Conservation (phyloP, 495 filamentous ascomycete species). For the Talaromyces thailandensis region DNA sequence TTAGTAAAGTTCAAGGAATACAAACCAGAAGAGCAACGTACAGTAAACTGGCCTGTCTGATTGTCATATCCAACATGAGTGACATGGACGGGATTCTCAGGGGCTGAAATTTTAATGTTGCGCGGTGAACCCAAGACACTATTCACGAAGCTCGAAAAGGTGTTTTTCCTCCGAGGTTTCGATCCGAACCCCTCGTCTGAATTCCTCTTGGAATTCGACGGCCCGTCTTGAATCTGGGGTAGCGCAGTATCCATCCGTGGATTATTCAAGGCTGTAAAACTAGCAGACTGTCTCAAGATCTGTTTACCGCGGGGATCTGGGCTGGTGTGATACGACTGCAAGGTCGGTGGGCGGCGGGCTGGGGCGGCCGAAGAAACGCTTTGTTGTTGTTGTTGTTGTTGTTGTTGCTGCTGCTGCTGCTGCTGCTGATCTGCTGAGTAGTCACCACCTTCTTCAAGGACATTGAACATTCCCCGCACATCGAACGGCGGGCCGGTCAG, state of each 20-base stretch:
- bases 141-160: slow-evolving; percentile 91
- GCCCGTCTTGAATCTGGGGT: slow-evolving; percentile 30
- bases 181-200: slow-evolving; percentile 71
- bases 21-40: slow-evolving; percentile 35
- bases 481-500: slow-evolving; percentile 62
- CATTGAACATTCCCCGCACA: slow-evolving; percentile 57
- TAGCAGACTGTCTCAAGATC: slow-evolving; percentile 65
- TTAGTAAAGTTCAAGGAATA: background rate
- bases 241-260: slow-evolving; percentile 49
- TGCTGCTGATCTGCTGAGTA: slow-evolving; percentile 31
- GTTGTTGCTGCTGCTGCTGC: background rate
- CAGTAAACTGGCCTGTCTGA: slow-evolving; percentile 92
- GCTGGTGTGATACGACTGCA: slow-evolving; percentile 47
- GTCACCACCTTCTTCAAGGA: slow-evolving; percentile 53
- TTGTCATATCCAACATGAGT: slow-evolving; percentile 98
- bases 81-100: slow-evolving; percentile 94
- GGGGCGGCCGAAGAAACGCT: slow-evolving; percentile 18
- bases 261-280: slow-evolving; percentile 58
- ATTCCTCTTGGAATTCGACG: slow-evolving; percentile 61
- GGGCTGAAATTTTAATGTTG: slow-evolving; percentile 85
- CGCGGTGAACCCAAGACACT: slow-evolving; percentile 85
- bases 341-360: slow-evolving; percentile 37
- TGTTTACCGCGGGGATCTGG: slow-evolving; percentile 49
- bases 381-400: slow-evolving; percentile 12
- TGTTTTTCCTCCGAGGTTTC: slow-evolving; percentile 75